Percentiles rank a stretch among this genome's conserved stretches.
Conservation (phyloP, 108 stramenopile species). For the Nitzschia putrida region DNA sequence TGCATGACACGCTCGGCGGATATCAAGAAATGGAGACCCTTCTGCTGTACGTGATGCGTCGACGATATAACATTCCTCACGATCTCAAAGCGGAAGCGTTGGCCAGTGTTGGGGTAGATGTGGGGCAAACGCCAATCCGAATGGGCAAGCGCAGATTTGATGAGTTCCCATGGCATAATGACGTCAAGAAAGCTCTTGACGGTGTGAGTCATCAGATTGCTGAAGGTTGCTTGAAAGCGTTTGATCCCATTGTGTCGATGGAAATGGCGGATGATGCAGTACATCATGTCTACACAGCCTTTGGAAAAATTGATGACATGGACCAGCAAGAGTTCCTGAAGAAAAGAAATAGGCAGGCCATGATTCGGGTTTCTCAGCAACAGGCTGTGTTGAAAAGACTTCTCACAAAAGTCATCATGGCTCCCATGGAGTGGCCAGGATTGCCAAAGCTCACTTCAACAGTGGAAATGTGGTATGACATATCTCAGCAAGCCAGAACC, state of each 20-base stretch:
- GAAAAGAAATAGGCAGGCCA: slow-evolving; percentile 19
- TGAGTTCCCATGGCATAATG: slow-evolving; percentile 34
- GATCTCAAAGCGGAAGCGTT: slow-evolving; percentile 1
- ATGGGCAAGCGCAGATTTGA: slow-evolving; percentile 12
- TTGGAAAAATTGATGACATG: slow-evolving; percentile 18
- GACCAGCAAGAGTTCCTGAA: slow-evolving; percentile 29
- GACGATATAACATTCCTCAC: slow-evolving; percentile 22
- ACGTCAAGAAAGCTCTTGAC: slow-evolving; percentile 18
- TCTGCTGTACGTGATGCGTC: slow-evolving; percentile 15
- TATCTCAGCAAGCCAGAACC: slow-evolving; percentile 25
- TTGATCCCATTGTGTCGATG: slow-evolving; percentile 16
- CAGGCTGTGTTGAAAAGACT: slow-evolving; percentile 25
- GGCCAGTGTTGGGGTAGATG: slow-evolving; percentile 1
- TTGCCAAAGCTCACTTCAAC: slow-evolving; percentile 12
- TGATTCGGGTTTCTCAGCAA: slow-evolving; percentile 30
- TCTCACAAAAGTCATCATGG: slow-evolving; percentile 7
- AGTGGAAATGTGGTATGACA: slow-evolving; percentile 23
- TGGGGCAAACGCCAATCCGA: slow-evolving; percentile 22
- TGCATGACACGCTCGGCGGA: slow-evolving; percentile 23
- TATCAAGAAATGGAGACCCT: slow-evolving; percentile 29
- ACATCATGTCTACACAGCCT: slow-evolving; percentile 20
- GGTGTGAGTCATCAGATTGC: slow-evolving; percentile 24
- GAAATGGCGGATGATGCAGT: slow-evolving; percentile 28
- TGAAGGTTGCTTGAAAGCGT: slow-evolving; percentile 18
- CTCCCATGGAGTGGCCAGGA: slow-evolving; percentile 11